phyloP scores from a whole-genome alignment of 257 asterid genomes.

The Nemophila menziesii region DNA sequence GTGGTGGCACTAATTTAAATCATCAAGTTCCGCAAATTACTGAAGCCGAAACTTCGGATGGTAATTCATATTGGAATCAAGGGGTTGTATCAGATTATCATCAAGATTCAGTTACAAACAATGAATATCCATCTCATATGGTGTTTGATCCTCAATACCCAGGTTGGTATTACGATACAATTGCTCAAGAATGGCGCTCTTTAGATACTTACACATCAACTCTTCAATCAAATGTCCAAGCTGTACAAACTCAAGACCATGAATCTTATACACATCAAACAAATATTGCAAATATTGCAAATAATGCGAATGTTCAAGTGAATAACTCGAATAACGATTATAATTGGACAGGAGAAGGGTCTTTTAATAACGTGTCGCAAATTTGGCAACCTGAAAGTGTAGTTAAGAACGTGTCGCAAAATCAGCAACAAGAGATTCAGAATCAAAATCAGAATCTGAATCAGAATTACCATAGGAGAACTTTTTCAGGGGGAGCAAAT shows the following conservation, averaged over 20 bases:
- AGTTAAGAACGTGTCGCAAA: slow-evolving; percentile 22
- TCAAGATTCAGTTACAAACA: slow-evolving; percentile 19
- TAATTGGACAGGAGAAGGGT: slow-evolving; percentile 34
- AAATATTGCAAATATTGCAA: slow-evolving; percentile 17
- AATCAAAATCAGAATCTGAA: no score
- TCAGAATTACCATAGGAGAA: slow-evolving; percentile 28
- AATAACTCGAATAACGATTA: slow-evolving; percentile 22
- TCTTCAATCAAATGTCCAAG: slow-evolving; percentile 14
- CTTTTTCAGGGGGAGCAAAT: slow-evolving; percentile 26
- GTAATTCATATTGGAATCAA: slow-evolving; percentile 8
- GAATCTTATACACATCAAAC: slow-evolving; percentile 29
- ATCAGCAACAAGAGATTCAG: slow-evolving; percentile 29
- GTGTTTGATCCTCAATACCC: slow-evolving; percentile 77
- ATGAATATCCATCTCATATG: slow-evolving; percentile 63
- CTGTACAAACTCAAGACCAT: slow-evolving; percentile 35
- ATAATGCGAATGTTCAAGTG: slow-evolving; percentile 20
- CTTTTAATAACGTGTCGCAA: slow-evolving; percentile 26
- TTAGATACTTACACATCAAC: slow-evolving; percentile 40
- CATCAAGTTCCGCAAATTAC: not conserved
- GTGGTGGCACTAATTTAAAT: not conserved
- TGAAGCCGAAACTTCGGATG: slow-evolving; percentile 1
- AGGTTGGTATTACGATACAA: slow-evolving; percentile 68
- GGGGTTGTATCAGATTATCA: slow-evolving; percentile 8
- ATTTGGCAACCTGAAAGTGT: slow-evolving; percentile 37
- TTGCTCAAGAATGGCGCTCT: slow-evolving; percentile 42